phyloP scores from a whole-genome alignment of 257 asterid species.

The Solanum medicagineum region DNA sequence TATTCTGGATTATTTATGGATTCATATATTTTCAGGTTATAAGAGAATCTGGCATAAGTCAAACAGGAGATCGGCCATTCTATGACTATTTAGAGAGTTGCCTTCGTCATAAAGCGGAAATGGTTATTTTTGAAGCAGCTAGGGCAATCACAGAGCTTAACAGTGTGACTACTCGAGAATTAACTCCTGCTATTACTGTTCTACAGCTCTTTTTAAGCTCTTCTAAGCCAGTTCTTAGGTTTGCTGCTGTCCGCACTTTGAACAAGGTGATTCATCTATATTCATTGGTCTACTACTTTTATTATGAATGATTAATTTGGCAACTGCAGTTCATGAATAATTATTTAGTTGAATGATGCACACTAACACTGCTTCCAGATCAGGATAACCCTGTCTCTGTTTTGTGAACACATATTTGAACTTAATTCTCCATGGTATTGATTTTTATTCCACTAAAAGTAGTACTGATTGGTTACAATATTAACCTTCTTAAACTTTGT shows the following conservation, averaged over 20 bases:
- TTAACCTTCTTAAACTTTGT: background rate
- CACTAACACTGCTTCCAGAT: background rate
- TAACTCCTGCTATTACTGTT: slow-evolving; percentile 91
- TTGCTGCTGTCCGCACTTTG: slow-evolving; percentile 95
- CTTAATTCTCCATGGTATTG: background rate
- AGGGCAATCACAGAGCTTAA: slow-evolving; percentile 87
- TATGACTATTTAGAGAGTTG: slow-evolving; percentile 92
- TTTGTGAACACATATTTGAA: background rate
- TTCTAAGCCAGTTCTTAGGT: slow-evolving; percentile 85
- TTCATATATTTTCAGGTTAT: slow-evolving; percentile 47
- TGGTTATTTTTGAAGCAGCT: slow-evolving; percentile 96
- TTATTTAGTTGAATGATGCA: background rate
- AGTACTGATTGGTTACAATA: background rate
- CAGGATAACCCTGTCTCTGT: background rate
- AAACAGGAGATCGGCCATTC: slow-evolving; percentile 81
- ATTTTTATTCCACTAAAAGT: background rate
- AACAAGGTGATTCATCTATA: slow-evolving; percentile 51
- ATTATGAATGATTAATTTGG: background rate
- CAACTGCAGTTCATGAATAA: background rate
- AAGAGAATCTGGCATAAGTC: slow-evolving; percentile 62
- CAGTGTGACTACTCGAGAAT: slow-evolving; percentile 73
- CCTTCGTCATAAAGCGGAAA: slow-evolving; percentile 92
- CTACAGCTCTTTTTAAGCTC: slow-evolving; percentile 87
- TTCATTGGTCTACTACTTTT: background rate
- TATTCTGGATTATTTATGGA: background rate